Evolutionary conservation across 73 alveolate genomes (phyloP).

Genomic region (Diophrys sp.): DNA sequence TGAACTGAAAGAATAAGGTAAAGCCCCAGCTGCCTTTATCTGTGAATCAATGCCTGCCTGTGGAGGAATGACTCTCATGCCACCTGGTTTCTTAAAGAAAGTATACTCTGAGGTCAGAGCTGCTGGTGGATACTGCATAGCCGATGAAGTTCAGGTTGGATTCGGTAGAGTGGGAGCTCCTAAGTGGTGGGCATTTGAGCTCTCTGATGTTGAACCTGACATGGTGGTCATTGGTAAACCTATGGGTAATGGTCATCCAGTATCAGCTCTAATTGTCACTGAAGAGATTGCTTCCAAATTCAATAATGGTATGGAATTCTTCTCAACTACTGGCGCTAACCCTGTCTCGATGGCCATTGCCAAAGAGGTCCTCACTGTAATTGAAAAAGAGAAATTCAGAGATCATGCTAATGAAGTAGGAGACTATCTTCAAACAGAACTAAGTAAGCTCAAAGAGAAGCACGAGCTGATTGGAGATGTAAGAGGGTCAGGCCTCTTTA

Average conservation of each 20-base stretch:
- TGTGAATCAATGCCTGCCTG: slow-evolving; percentile 19
- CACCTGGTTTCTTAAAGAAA: slow-evolving; percentile 22
- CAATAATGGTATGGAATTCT: slow-evolving; percentile 24
- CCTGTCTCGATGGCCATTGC: slow-evolving; percentile 34
- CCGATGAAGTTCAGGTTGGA: slow-evolving; percentile 50
- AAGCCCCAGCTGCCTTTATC: slow-evolving; percentile 19
- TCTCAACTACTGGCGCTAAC: slow-evolving; percentile 48
- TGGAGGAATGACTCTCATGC: slow-evolving; percentile 23
- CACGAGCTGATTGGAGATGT: slow-evolving; percentile 23
- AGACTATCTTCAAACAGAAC: background rate
- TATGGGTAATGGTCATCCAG: slow-evolving; percentile 50
- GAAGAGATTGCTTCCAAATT: slow-evolving; percentile 5
- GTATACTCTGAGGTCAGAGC: slow-evolving; percentile 10
- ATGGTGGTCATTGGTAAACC: slow-evolving; percentile 48
- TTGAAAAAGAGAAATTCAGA: slow-evolving; percentile 9
- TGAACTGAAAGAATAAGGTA: background rate
- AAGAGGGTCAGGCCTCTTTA: slow-evolving; percentile 15
- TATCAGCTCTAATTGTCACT: slow-evolving; percentile 46
- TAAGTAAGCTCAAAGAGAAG: slow-evolving; percentile 5
- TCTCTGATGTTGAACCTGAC: slow-evolving; percentile 29
- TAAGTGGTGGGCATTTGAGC: slow-evolving; percentile 39
- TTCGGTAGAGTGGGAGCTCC: slow-evolving; percentile 54
- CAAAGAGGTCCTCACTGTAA: background rate
- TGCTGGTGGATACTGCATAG: slow-evolving; percentile 38
- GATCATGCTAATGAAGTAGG: slow-evolving; percentile 17